phyloP scores from a whole-genome alignment of 2,329 filamentous ascomycete genomes.

The Fusarium sp. region DNA sequence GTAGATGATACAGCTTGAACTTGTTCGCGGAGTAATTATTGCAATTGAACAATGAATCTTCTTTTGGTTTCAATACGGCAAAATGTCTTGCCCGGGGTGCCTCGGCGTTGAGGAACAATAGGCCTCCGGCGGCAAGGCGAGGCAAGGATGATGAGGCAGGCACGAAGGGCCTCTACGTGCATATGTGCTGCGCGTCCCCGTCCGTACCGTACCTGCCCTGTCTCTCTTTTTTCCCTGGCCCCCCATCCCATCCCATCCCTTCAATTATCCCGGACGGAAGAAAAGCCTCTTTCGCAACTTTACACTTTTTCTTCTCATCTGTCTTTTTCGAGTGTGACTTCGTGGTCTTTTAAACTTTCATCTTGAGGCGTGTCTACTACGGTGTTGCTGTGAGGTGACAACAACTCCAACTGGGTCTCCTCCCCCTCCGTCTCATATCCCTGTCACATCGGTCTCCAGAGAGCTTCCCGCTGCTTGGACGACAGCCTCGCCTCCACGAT shows the following conservation, averaged over 20 bases:
- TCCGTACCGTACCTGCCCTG: neutral
- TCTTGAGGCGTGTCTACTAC: neutral
- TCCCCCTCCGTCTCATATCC: slow-evolving; percentile 1
- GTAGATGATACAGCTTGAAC: neutral
- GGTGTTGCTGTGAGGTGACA: neutral
- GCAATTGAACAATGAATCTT: neutral
- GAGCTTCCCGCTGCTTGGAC: slow-evolving; percentile 10
- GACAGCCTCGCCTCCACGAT: slow-evolving; percentile 24
- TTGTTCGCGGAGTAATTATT: neutral
- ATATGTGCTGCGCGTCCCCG: slow-evolving; percentile 2
- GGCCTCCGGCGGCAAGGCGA: neutral
- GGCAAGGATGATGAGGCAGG: neutral
- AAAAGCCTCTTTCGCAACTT: neutral
- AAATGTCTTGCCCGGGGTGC: neutral
- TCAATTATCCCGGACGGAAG: neutral
- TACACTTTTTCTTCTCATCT: neutral
- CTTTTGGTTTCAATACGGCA: neutral
- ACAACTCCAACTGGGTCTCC: neutral
- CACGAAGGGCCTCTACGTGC: neutral
- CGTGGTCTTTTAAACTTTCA: neutral
- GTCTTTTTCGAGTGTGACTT: neutral
- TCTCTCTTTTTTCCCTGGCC: slow-evolving; percentile 12
- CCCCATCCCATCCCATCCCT: neutral
- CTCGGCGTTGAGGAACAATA: neutral
- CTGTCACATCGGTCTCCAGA: neutral